phyloP scores from a whole-genome alignment of 2,329 filamentous ascomycete genomes.

The Monilinia aucupariae region DNA sequence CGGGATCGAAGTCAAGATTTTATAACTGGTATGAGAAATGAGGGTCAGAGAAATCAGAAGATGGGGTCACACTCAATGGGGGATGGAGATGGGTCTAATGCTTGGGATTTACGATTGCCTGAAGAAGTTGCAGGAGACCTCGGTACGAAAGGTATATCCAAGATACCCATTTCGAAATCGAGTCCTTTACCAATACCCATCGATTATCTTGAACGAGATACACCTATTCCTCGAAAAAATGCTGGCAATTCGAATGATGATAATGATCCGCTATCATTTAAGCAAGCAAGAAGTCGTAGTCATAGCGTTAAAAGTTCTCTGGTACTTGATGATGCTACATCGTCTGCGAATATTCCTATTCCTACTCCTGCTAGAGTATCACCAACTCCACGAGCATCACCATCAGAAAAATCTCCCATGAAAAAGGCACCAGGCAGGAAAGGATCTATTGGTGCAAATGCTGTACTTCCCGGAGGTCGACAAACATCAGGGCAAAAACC shows the following conservation, averaged over 20 bases:
- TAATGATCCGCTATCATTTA: slow-evolving; percentile 53
- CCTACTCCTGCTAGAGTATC: slow-evolving; percentile 38
- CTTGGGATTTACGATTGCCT: slow-evolving; percentile 69
- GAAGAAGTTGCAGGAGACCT: slow-evolving; percentile 68
- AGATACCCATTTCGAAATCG: slow-evolving; percentile 78
- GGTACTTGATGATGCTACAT: slow-evolving; percentile 47
- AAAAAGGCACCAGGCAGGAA: slow-evolving; percentile 39
- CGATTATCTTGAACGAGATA: slow-evolving; percentile 69
- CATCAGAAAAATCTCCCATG: slow-evolving; percentile 48
- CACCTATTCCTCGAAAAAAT: slow-evolving; percentile 57
- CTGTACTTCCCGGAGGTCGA: slow-evolving; percentile 28
- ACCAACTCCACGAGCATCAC: slow-evolving; percentile 35
- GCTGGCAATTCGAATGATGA: slow-evolving; percentile 49
- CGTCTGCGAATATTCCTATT: slow-evolving; percentile 23
- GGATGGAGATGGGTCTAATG: slow-evolving; percentile 41
- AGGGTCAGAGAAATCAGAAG: slow-evolving; percentile 39
- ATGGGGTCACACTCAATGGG: slow-evolving; percentile 38
- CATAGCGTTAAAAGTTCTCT: slow-evolving; percentile 50
- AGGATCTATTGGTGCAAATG: slow-evolving; percentile 19
- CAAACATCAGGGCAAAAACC: slow-evolving; percentile 40
- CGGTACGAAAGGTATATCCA: slow-evolving; percentile 59
- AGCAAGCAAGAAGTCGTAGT: slow-evolving; percentile 64
- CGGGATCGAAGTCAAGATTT: slow-evolving; percentile 39
- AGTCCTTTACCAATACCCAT: slow-evolving; percentile 72
- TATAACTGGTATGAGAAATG: slow-evolving; percentile 30